Base-by-base conservation (phyloP, 2,329 filamentous ascomycete species). In the Apiospora sp. region DNA sequence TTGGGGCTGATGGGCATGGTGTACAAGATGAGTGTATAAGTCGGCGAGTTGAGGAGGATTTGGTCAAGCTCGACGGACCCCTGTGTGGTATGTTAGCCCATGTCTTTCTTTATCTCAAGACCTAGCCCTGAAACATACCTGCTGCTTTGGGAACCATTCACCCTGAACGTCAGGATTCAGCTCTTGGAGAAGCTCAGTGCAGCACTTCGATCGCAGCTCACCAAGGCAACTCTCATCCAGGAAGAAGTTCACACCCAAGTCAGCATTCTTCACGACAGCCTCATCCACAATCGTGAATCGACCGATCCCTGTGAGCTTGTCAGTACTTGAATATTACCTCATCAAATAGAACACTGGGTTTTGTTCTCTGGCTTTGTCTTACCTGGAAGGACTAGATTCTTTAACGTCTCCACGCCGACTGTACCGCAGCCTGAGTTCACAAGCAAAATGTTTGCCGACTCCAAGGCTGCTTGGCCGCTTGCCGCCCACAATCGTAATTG, bases 201-300 rank as follows among this genome's bases (percentile, higher is more conserved):
- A 93, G 80, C 93, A 92, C 80, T 94, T 89, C 1, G 96, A 94
- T 76, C 96, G 91, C 37, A 91, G 91, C 78, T 91, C 92, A 71
- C 95, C 95, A 49, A 97, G 81, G 75, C 91, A 92, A 68, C 87
- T 86, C 77, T 96, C 91, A 74, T 98, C 94, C 0, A 99, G 87
- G 79, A 99, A 99, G 87, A 99, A 99, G 84, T 99, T 99, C 75
- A 98, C 92, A 5, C 97, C 96, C 54, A 99, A 86, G 79, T 99
- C 96, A 58, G 91, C 87, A 76, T 97, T 92, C 0, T 86, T 87
- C n/a, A 99, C 95, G 2, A 88, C 82, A 1, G 91, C 89, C 8
- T 93, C 91, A 79, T 99, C 96, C 70, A 93, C 92, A 74, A 99
- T 97, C 0, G 94, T 97, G 81, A 98, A 99, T 37, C 91, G 90